Conservation (phyloP, 805 yeast genomes). For the Saccharomycopsis sp. region DNA sequence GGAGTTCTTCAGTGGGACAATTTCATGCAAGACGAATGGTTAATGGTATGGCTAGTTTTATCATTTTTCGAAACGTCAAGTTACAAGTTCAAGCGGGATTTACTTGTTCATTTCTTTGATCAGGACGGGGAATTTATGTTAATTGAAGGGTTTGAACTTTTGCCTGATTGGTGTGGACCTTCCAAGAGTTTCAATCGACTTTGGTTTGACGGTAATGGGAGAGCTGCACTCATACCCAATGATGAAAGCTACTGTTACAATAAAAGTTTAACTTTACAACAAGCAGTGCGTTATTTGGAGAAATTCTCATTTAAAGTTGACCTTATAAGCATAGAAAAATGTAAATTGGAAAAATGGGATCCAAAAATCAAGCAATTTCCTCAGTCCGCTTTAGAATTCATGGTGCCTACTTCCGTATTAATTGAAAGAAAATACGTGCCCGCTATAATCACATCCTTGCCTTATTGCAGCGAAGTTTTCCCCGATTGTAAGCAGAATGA, state of each 20-base stretch:
- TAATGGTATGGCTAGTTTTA: slow-evolving; percentile 36
- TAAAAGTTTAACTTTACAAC: slow-evolving; percentile 32
- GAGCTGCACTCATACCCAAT: slow-evolving; percentile 8
- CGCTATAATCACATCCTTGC: slow-evolving; percentile 22
- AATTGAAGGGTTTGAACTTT: slow-evolving; percentile 39
- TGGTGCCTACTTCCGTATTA: slow-evolving; percentile 23
- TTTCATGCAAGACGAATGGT: slow-evolving; percentile 37
- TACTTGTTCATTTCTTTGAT: slow-evolving; percentile 42
- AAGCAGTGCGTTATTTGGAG: slow-evolving; percentile 36
- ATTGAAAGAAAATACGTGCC: slow-evolving; percentile 21
- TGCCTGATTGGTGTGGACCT: slow-evolving; percentile 45
- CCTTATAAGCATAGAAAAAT: slow-evolving; percentile 24
- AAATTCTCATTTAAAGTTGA: slow-evolving; percentile 32
- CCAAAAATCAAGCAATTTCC: slow-evolving; percentile 27
- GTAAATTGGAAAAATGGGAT: slow-evolving; percentile 17
- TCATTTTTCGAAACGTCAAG: slow-evolving; percentile 28
- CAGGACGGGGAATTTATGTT: slow-evolving; percentile 51
- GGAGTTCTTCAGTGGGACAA: slow-evolving; percentile 37
- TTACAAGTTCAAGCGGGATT: slow-evolving; percentile 22
- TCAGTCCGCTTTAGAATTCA: slow-evolving; percentile 25
- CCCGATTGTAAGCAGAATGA: too few relatives aligned
- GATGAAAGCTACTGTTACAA: slow-evolving; percentile 27
- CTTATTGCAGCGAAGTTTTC: slow-evolving; percentile 17
- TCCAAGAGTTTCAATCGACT: slow-evolving; percentile 41
- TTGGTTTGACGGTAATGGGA: slow-evolving; percentile 38